Evolutionary conservation across 768 basidiomycete genomes (phyloP).

Genomic region (Tephrocybe sp.): DNA sequence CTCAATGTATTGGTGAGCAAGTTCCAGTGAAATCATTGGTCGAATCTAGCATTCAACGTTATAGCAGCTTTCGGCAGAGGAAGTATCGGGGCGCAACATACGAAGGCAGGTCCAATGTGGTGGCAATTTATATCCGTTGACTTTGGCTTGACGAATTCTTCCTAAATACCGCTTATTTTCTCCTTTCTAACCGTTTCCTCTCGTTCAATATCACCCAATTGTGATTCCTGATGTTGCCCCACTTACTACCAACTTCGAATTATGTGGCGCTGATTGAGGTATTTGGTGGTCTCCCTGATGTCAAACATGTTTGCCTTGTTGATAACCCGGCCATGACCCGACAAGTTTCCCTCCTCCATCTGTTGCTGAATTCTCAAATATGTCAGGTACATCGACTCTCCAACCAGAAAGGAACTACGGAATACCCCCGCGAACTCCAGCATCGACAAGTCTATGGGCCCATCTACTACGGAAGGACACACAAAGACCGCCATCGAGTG

Average conservation of each 20-base stretch:
- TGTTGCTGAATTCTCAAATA: not conserved
- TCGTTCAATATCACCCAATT: too few relatives aligned
- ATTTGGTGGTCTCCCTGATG: not conserved
- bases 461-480: conserved; percentile 52
- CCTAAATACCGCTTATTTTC: too few relatives aligned
- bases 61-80: conserved; percentile 6
- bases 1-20: conserved; percentile 18
- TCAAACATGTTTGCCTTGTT: too few relatives aligned
- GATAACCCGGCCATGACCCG: too few relatives aligned
- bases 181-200: too few relatives aligned
- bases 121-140: conserved; percentile 15
- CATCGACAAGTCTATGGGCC: conserved; percentile 51
- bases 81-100: too few relatives aligned
- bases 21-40: not conserved
- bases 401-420: conserved; percentile 13
- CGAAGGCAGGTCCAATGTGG: too few relatives aligned
- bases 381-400: conserved; percentile 1
- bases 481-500: conserved; percentile 20
- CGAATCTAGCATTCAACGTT: too few relatives aligned
- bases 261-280: not conserved
- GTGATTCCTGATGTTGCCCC: too few relatives aligned
- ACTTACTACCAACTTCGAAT: too few relatives aligned
- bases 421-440: conserved; percentile 28
- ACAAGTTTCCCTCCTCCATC: too few relatives aligned
- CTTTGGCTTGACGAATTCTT: too few relatives aligned